Percentiles rank a stretch among this genome's conserved stretches.
Conservation (phyloP, 2,329 filamentous ascomycete species). For the Alternaria novae-zelandiae region DNA sequence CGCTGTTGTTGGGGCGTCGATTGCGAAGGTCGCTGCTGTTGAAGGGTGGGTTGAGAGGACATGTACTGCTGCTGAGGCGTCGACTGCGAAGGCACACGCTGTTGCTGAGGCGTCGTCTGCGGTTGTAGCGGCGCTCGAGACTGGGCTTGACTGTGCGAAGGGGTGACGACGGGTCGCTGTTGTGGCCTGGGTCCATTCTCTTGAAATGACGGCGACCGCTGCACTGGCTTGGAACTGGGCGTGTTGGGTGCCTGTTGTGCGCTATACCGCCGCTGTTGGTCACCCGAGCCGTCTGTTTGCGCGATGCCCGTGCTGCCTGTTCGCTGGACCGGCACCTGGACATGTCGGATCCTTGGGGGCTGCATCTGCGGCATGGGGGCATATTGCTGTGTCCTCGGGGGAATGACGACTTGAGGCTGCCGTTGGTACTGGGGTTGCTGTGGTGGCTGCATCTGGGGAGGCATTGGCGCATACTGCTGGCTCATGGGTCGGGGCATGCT, state of each 20-base stretch:
- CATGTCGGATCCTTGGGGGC: constrained; percentile 36
- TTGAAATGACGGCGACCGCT: constrained; percentile 47
- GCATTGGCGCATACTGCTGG: constrained; percentile 35
- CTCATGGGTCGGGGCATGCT: constrained; percentile 23
- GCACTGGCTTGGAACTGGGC: constrained; percentile 46
- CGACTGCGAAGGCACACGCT: constrained; percentile 24
- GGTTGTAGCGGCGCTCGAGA: constrained; percentile 39
- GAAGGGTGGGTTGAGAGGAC: background rate
- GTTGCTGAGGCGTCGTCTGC: constrained; percentile 39
- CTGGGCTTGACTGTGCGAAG: constrained; percentile 26
- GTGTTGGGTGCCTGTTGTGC: constrained; percentile 23
- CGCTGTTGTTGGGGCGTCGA: background rate
- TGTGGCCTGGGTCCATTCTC: constrained; percentile 37
- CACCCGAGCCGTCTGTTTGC: constrained; percentile 23
- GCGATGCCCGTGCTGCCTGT: constrained; percentile 18
- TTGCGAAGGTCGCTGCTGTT: background rate
- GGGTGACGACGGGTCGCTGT: constrained; percentile 37
- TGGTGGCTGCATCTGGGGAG: constrained; percentile 16
- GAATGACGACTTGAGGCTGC: constrained; percentile 40
- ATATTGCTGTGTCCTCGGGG: constrained; percentile 26
- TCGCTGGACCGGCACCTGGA: constrained; percentile 35
- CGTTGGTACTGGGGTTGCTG: constrained; percentile 20
- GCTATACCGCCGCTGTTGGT: constrained; percentile 22
- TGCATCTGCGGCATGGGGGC: constrained; percentile 36
- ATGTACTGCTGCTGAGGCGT: constrained; percentile 32